Evolutionary conservation across 441 rosid genomes (phyloP), one percentile per base, ranked within the genome.

Genomic region (Monsonia emarginata): DNA sequence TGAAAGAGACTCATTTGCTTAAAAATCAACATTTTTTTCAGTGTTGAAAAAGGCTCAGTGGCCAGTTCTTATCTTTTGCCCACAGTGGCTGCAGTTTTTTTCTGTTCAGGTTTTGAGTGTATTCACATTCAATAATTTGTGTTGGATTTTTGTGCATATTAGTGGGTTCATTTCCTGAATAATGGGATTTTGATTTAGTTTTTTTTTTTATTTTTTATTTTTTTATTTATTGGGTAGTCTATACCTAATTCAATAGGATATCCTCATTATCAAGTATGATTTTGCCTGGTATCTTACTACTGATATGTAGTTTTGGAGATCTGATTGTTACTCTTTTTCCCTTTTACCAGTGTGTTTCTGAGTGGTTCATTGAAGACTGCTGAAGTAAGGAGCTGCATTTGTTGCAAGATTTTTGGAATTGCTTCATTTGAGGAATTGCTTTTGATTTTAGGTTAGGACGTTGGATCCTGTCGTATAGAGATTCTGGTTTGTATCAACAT

Each of bases 1-100:
- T 52, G 67, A 9, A 61, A 65, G 73, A 30, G 76, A 57, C 69
- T 77, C 78, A 71, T 81, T 78, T 79, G 79, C 64, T 68, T 28
- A 21, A 68, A 63, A 62, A 73, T 60, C 31, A 16, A 18, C 25
- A 50, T 38, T 56, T 18, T 69, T 59, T 75, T 10, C 59, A 66
- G 56, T 64, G 36, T 69, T 57, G 57, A 48, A 11, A 36, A 60
- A 38, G 32, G 52, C 28, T 50, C 2, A 50, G 9, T 50, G 18
- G 21, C n/a, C n/a, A n/a, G n/a, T n/a, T n/a, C n/a, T n/a, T n/a
- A n/a, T n/a, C n/a, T n/a, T n/a, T n/a, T n/a, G n/a, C n/a, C n/a
- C n/a, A n/a, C n/a, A n/a, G n/a, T n/a, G n/a, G n/a, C 60, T 25
- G n/a, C 25, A 11, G 2, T 48, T 14, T 61, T 34, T 67, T 30